phyloP scores from a whole-genome alignment of 306 rosid genomes.

The Quercus parvula region DNA sequence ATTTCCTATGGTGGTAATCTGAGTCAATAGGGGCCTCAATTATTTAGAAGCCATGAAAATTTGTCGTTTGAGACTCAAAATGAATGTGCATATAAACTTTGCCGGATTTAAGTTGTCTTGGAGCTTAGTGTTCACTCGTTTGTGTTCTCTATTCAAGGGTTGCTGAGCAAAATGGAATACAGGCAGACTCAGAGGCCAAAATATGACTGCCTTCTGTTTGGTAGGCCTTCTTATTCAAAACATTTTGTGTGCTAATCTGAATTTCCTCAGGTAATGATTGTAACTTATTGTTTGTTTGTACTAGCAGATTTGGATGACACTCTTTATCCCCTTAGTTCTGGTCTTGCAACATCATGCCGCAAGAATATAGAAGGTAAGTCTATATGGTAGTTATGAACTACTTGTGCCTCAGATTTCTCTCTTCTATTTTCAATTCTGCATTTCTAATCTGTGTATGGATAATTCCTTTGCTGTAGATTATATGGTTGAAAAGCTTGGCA shows the following conservation, averaged over 20 bases:
- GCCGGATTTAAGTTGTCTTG: slow-evolving; percentile 23
- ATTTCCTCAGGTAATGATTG: slow-evolving; percentile 13
- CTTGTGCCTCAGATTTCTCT: not conserved
- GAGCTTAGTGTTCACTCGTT: slow-evolving; percentile 23
- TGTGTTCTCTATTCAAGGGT: slow-evolving; percentile 31
- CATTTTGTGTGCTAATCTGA: slow-evolving; percentile 3
- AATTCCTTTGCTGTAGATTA: slow-evolving; percentile 44
- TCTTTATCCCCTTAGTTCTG: slow-evolving; percentile 75
- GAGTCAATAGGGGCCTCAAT: slow-evolving; percentile 28
- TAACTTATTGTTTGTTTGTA: slow-evolving; percentile 5
- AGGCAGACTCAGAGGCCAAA: slow-evolving; percentile 66
- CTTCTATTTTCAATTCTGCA: not conserved
- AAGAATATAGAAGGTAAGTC: slow-evolving; percentile 71
- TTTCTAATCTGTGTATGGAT: not conserved
- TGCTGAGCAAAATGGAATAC: slow-evolving; percentile 63
- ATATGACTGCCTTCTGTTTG: slow-evolving; percentile 88
- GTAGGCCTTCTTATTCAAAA: slow-evolving; percentile 33
- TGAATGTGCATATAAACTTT: slow-evolving; percentile 31
- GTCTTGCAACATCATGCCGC: slow-evolving; percentile 62
- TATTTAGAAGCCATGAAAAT: slow-evolving; percentile 20
- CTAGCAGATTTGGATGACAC: slow-evolving; percentile 91
- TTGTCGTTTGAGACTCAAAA: slow-evolving; percentile 25
- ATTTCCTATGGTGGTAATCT: slow-evolving; percentile 35
- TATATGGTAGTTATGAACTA: not conserved
- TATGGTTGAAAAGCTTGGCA: slow-evolving; percentile 85